These are phyloP conservation scores for Trichoderma asperelloides DNA, from an alignment of 495 filamentous ascomycete genomes.

Conservation along the genomic window DNA sequence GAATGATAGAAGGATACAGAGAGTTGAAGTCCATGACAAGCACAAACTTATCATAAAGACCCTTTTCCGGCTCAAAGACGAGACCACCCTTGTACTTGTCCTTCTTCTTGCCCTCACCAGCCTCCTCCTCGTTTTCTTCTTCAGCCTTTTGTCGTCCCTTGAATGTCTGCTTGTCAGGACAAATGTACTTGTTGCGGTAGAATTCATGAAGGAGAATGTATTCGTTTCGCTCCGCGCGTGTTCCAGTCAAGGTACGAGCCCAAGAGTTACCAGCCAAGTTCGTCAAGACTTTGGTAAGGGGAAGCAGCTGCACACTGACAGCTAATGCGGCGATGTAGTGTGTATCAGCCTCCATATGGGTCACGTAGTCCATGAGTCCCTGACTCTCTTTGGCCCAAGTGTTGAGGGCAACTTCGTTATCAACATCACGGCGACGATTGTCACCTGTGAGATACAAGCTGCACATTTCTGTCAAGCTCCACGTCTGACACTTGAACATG, in stretches of 20 bases:
- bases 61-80: slow-evolving; percentile 96
- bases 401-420: slow-evolving; percentile 79
- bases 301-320: slow-evolving; percentile 79
- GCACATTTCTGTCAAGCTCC: slow-evolving; percentile 97
- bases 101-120: slow-evolving; percentile 75
- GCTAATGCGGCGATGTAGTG: slow-evolving; percentile 91
- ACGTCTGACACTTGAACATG: slow-evolving; percentile 95
- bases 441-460: slow-evolving; percentile 68
- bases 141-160: slow-evolving; percentile 59
- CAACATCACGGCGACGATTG: slow-evolving; percentile 65
- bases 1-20: slow-evolving; percentile 96
- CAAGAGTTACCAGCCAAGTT: slow-evolving; percentile 97
- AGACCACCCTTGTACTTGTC: slow-evolving; percentile 98
- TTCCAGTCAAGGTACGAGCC: slow-evolving; percentile 91
- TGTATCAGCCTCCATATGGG: slow-evolving; percentile 87
- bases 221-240: slow-evolving; percentile 93
- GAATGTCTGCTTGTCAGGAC: slow-evolving; percentile 79
- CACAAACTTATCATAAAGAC: slow-evolving; percentile 92
- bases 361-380: slow-evolving; percentile 86
- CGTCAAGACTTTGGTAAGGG: slow-evolving; percentile 88
- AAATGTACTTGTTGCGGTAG: slow-evolving; percentile 91
- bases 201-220: slow-evolving; percentile 99
- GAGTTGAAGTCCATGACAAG: slow-evolving; percentile 99
- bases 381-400: slow-evolving; percentile 77
- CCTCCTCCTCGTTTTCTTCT: slow-evolving; percentile 57